These are phyloP conservation scores for Colletotrichum shisoi DNA, from an alignment of 2,329 filamentous ascomycete species.

Conservation along the genomic window DNA sequence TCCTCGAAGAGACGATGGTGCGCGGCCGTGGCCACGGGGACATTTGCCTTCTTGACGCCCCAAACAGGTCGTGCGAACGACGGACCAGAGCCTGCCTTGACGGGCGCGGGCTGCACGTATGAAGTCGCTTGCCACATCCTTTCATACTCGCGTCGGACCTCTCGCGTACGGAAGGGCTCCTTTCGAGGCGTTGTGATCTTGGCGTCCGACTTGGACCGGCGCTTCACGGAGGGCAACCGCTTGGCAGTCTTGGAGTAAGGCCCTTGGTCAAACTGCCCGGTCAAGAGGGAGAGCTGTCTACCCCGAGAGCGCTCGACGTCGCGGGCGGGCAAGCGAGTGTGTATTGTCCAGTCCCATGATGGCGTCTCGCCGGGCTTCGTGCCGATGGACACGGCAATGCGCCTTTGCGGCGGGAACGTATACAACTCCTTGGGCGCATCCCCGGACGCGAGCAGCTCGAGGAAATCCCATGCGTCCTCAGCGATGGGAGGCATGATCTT, in stretches of 20 bases:
- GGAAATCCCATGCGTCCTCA: conserved; percentile 62
- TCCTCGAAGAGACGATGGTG: conserved; percentile 60
- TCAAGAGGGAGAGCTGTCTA: conserved; percentile 49
- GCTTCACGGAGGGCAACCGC: conserved; percentile 34
- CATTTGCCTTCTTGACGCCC: conserved; percentile 50
- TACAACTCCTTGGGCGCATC: conserved; percentile 50
- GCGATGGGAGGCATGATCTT: conserved; percentile 64
- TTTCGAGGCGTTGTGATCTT: not conserved
- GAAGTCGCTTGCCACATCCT: conserved; percentile 57
- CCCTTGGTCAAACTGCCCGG: conserved; percentile 49
- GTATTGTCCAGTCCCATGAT: conserved; percentile 56
- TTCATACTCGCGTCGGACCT: conserved; percentile 59
- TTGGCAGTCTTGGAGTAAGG: conserved; percentile 49
- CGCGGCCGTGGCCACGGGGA: conserved; percentile 46
- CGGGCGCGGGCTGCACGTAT: conserved; percentile 48
- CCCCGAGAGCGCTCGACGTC: conserved; percentile 51
- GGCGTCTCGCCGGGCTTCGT: not conserved
- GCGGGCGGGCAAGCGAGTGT: conserved; percentile 52
- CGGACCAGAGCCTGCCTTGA: conserved; percentile 39
- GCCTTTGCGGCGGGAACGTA: conserved; percentile 50
- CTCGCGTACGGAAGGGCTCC: conserved; percentile 45
- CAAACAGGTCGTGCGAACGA: conserved; percentile 54
- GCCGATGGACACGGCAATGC: conserved; percentile 42
- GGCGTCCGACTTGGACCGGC: not conserved
- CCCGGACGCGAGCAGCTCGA: conserved; percentile 58